Percentiles rank a stretch among this genome's conserved stretches.
phyloP scores from a whole-genome alignment of 306 rosid genomes.

The Mucuna pruriens region DNA sequence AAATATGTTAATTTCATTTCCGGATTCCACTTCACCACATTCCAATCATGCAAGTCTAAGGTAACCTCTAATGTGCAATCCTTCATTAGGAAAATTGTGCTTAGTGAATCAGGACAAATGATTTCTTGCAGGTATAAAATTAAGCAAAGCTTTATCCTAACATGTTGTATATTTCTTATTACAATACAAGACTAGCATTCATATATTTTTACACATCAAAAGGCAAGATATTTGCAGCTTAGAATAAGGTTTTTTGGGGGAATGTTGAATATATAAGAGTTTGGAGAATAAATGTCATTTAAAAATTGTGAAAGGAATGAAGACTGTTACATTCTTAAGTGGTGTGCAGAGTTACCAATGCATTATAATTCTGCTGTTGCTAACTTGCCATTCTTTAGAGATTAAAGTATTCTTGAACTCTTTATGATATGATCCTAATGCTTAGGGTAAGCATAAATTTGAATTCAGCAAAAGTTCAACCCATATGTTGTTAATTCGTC shows the following conservation, averaged over 20 bases:
- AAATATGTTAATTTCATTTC: conserved; percentile 15
- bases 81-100: conserved; percentile 1
- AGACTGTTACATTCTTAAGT: not conserved
- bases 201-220: conserved; percentile 2
- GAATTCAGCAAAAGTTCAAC: not conserved
- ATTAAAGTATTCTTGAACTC: not conserved
- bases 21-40: conserved; percentile 13
- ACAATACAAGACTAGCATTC: not conserved
- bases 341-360: not conserved
- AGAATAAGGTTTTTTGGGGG: not conserved
- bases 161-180: not conserved
- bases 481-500: not conserved
- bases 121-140: not conserved
- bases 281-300: not conserved
- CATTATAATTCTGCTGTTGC: not conserved
- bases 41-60: conserved; percentile 5
- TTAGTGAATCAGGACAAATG: not conserved
- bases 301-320: not conserved
- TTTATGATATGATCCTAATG: not conserved
- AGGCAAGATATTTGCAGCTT: not conserved
- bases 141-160: conserved; percentile 12
- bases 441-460: not conserved
- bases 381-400: not conserved
- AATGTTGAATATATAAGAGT: not conserved
- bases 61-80: not conserved